These are phyloP conservation scores for Acanthamoeba lenticulata DNA, from an alignment of 208 protist genomes.

Conservation along the genomic window DNA sequence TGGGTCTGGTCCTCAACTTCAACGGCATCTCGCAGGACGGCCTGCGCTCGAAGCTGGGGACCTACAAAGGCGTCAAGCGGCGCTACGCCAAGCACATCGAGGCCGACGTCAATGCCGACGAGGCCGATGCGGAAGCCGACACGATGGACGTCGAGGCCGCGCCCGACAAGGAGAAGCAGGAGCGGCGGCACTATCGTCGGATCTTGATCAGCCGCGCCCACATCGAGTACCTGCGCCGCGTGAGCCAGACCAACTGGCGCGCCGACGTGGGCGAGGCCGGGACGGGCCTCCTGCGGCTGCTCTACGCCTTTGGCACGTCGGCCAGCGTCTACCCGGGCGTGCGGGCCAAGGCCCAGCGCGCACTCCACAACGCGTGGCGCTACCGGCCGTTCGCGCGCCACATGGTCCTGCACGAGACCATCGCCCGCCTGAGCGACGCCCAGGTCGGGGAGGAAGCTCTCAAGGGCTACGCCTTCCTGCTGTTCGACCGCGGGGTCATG, in stretches of 20 bases:
- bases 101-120: not conserved
- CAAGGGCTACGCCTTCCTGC: not conserved
- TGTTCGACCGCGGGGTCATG: not conserved
- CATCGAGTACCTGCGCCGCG: not conserved
- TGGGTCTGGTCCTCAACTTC: constrained; percentile 15
- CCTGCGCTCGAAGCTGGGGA: not conserved
- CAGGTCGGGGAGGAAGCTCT: not conserved
- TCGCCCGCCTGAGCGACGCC: constrained; percentile 24
- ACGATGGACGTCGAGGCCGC: not conserved
- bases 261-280: not conserved
- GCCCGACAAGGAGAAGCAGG: not conserved
- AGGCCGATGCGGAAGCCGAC: too few species aligned
- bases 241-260: constrained; percentile 23
- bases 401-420: not conserved
- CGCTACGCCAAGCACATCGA: constrained; percentile 1
- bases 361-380: constrained; percentile 21
- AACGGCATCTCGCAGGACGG: constrained; percentile 41
- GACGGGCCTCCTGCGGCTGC: not conserved
- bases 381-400: constrained; percentile 17
- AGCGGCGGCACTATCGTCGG: constrained; percentile 34
- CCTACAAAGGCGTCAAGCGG: not conserved
- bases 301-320: not conserved
- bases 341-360: not conserved
- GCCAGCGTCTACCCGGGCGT: not conserved
- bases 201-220: not conserved